Conservation (phyloP, 2,329 filamentous ascomycete species). For the Claviceps arundinis region DNA sequence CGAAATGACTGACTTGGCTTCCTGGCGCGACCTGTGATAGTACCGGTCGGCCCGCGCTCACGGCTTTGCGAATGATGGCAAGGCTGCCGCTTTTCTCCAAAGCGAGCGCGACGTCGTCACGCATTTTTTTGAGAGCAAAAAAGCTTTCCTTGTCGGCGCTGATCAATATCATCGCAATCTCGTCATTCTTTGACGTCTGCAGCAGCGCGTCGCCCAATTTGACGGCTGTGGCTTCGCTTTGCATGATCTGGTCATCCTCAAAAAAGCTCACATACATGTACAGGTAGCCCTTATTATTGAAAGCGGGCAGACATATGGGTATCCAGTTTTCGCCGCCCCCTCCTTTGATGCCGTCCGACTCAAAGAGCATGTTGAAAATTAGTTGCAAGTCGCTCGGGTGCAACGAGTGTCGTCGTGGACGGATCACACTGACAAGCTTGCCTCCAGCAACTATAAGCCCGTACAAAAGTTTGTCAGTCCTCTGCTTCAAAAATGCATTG, state of each 20-base stretch:
- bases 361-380: conserved; percentile 99
- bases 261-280: conserved; percentile 99
- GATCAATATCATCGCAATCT: conserved; percentile 86
- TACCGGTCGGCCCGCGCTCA: conserved; percentile 55
- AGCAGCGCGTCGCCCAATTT: conserved; percentile 36
- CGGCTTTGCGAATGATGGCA: conserved; percentile 57
- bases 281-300: conserved; percentile 91
- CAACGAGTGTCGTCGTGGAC: conserved; percentile 86
- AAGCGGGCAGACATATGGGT: conserved; percentile 85
- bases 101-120: conserved; percentile 50
- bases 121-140: conserved; percentile 69
- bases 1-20: conserved; percentile 73
- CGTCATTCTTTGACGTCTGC: conserved; percentile 49
- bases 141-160: conserved; percentile 89
- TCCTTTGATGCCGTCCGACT: conserved; percentile 80
- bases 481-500: conserved; percentile 68
- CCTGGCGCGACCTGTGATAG: conserved; percentile 68
- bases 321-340: conserved; percentile 95
- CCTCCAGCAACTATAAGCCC: conserved; percentile 88
- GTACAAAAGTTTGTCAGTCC: conserved; percentile 70
- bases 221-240: conserved; percentile 25
- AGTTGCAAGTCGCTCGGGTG: conserved; percentile 92
- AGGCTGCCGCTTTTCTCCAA: conserved; percentile 66
- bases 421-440: conserved; percentile 83
- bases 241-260: conserved; percentile 30